A percentile compares a stretch with the other conserved stretches of the same genome.
These are phyloP conservation scores for Opeltia flavorubescens DNA, from an alignment of 495 filamentous ascomycete species.

Conservation along the genomic window DNA sequence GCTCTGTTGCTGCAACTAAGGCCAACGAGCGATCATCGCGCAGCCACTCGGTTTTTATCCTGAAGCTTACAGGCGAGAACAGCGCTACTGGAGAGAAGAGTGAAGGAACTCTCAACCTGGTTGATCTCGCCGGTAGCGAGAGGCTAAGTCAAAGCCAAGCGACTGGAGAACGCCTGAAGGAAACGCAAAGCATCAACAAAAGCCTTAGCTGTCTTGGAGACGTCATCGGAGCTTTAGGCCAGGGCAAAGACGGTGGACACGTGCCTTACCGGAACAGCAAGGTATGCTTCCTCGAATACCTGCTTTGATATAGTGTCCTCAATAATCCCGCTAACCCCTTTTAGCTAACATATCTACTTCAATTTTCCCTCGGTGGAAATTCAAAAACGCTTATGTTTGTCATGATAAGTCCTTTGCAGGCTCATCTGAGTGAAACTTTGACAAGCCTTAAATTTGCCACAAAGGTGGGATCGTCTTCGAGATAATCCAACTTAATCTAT, in stretches of 20 bases:
- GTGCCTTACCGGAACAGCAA: constrained; percentile 94
- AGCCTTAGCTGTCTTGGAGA: constrained; percentile 84
- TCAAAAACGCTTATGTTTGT: constrained; percentile 98
- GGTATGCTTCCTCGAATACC: constrained; percentile 73
- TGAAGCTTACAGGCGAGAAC: constrained; percentile 74
- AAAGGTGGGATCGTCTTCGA: constrained; percentile 40
- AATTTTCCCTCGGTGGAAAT: constrained; percentile 90
- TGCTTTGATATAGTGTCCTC: constrained; percentile 49
- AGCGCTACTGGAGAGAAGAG: constrained; percentile 66
- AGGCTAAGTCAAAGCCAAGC: constrained; percentile 72
- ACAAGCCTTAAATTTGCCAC: constrained; percentile 94
- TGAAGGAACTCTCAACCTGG: constrained; percentile 89
- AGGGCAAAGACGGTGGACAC: constrained; percentile 72
- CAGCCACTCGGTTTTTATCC: constrained; percentile 91
- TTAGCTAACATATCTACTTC: constrained; percentile 84
- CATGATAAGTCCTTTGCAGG: constrained; percentile 87
- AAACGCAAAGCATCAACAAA: constrained; percentile 96
- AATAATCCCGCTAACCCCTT: background rate
- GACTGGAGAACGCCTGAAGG: constrained; percentile 73
- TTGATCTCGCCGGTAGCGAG: constrained; percentile 90
- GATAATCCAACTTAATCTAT: background rate
- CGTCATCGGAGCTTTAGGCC: constrained; percentile 81
- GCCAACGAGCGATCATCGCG: constrained; percentile 90
- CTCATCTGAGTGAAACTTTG: constrained; percentile 82
- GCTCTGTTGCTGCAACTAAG: constrained; percentile 87